Base-by-base conservation (phyloP, 768 basidiomycete genomes). In the Dioszegia hungarica region DNA sequence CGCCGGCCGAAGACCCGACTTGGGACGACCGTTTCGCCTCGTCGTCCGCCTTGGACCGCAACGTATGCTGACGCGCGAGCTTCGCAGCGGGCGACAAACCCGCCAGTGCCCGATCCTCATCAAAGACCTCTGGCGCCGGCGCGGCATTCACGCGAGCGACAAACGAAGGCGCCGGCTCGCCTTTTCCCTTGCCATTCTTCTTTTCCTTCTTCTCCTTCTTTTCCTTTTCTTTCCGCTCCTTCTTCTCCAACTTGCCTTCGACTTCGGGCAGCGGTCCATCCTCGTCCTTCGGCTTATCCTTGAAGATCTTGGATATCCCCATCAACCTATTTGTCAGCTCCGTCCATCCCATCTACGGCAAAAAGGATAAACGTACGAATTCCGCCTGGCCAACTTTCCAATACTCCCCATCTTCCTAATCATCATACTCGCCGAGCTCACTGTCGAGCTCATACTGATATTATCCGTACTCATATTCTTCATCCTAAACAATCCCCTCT, bases 361-460 rank as follows among this genome's bases (percentile, higher is more conserved):
- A 36, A 25, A 36, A 37, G 14, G 20, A 24, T 5, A 33, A 19
- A 67, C 74, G 39, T 31, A 75, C 76, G 73, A 75, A 72, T 93
- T 94, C 40, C 91, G 81, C 48, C 91, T 79, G 9, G 90, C 89
- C 15, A 95, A 82, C 76, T 88, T 90, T 29, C 90, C 89, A 78
- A 95, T 86, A 36, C 85, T 85, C 2, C 93, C 79, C 44, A 98
- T 85, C 79, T 95, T 98, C 63, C 93, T 84, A 67, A 95, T 93
- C 83, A 98, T 94, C 74, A 97, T 87, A 40, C 88, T 90, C 20
- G 94, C 94, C 48, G 88, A 90, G 61, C 87, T 89, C 66, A 95
- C 93, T 41, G 94, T 95, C 8, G 89, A 92, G 19, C 87, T 88
- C 36, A 98, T 82, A 25, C 92, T 95, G 63, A 98, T 94, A 76